A percentile compares a stretch with the other conserved stretches of the same genome.
Evolutionary conservation across 257 asterid species (phyloP).

Genomic region (Plantago elongata): DNA sequence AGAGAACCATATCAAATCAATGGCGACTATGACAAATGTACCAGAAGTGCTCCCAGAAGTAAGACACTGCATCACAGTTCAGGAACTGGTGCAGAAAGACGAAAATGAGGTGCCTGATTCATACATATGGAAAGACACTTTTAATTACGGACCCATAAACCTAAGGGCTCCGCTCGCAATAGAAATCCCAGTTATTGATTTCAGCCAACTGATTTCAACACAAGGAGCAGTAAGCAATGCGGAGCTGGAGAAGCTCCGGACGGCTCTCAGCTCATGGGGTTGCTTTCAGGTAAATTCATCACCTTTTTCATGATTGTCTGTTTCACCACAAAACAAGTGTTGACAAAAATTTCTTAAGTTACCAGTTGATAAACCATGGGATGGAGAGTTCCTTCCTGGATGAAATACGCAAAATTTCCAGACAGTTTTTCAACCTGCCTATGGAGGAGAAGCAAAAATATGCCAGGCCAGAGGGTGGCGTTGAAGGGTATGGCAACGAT

Average conservation of each 20-base stretch:
- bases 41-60: slow-evolving; percentile 15
- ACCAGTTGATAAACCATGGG: slow-evolving; percentile 63
- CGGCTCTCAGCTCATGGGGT: slow-evolving; percentile 54
- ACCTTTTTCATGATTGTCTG: not conserved
- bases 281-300: slow-evolving; percentile 51
- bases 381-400: slow-evolving; percentile 35
- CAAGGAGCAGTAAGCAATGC: slow-evolving; percentile 16
- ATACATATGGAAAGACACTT: slow-evolving; percentile 27
- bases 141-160: slow-evolving; percentile 26
- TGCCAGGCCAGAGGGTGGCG: slow-evolving; percentile 28
- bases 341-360: not conserved
- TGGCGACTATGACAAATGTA: too few relatives aligned
- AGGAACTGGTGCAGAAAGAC: slow-evolving; percentile 38
- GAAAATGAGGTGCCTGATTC: slow-evolving; percentile 38
- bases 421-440: slow-evolving; percentile 46
- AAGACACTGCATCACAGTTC: slow-evolving; percentile 25
- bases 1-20: too few relatives aligned
- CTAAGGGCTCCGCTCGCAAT: slow-evolving; percentile 18
- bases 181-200: slow-evolving; percentile 45
- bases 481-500: slow-evolving; percentile 63
- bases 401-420: slow-evolving; percentile 29
- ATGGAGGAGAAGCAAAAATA: slow-evolving; percentile 47
- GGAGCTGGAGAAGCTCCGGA: slow-evolving; percentile 43
- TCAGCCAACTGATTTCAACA: slow-evolving; percentile 21
- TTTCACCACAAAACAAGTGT: not conserved